Conservation (phyloP, 2,329 filamentous ascomycete genomes). For the Colletotrichum acutatum region DNA sequence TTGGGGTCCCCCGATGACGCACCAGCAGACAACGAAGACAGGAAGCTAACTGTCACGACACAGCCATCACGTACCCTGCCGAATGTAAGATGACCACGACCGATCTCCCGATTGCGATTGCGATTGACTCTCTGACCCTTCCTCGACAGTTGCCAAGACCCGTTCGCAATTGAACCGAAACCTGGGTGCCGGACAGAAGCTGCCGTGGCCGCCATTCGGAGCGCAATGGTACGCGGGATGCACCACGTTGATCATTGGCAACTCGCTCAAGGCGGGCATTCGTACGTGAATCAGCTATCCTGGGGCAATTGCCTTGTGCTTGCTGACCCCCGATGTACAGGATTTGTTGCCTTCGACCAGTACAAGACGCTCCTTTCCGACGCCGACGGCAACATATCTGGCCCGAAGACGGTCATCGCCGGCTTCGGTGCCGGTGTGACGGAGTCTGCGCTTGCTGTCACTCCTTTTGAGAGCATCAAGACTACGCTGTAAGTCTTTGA, state of each 20-base stretch:
- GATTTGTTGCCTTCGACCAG: constrained; percentile 95
- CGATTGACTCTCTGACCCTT: constrained; percentile 23
- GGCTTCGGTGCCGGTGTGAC: constrained; percentile 96
- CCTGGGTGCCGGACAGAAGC: constrained; percentile 83
- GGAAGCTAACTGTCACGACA: constrained; percentile 39
- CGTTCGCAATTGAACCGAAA: constrained; percentile 91
- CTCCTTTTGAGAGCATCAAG: constrained; percentile 98
- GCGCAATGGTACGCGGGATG: constrained; percentile 97
- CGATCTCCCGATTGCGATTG: constrained; percentile 29
- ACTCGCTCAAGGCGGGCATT: constrained; percentile 95
- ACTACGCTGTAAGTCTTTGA: constrained; percentile 77
- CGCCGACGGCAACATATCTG: constrained; percentile 86
- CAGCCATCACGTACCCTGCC: constrained; percentile 90
- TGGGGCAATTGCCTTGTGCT: no score
- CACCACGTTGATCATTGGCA: constrained; percentile 95
- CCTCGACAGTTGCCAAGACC: constrained; percentile 84
- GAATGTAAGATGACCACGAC: constrained; percentile 72
- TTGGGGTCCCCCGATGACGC: neutral
- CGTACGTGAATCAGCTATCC: constrained; percentile 63
- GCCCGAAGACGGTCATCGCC: constrained; percentile 89
- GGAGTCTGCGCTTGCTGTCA: constrained; percentile 92
- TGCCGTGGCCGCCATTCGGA: constrained; percentile 95
- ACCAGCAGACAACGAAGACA: neutral
- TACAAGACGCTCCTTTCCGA: constrained; percentile 89
- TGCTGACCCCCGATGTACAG: constrained; percentile 50